Percentiles rank a stretch among this genome's conserved stretches.
Evolutionary conservation across 1,284 basidiomycete genomes (phyloP).

Genomic region (Ganoderma meredithae): DNA sequence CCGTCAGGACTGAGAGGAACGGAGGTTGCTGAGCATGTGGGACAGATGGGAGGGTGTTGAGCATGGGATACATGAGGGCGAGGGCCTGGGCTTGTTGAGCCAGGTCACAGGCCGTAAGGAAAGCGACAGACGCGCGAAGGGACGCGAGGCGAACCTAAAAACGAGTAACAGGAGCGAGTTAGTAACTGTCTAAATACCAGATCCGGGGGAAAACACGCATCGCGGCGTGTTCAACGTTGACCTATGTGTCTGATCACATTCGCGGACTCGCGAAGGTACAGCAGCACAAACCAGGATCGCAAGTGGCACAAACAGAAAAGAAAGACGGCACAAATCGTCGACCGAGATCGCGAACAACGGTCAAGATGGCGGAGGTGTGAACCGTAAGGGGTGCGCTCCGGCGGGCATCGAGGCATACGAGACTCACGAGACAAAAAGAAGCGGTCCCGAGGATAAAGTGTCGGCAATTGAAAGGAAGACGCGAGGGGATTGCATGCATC

Average conservation of each 20-base stretch:
- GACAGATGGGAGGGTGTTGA: constrained; percentile 66
- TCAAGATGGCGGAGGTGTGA: no score
- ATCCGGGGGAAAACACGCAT: neutral
- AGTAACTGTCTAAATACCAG: neutral
- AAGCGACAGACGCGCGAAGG: constrained; percentile 68
- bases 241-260: neutral
- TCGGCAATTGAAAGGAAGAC: constrained; percentile 4
- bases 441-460: neutral
- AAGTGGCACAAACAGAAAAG: no score
- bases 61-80: constrained; percentile 68
- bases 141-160: constrained; percentile 64
- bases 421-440: neutral
- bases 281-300: no score
- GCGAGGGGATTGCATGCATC: constrained; percentile 5
- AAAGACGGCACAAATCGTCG: no score
- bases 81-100: constrained; percentile 64
- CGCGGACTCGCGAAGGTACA: neutral
- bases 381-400: no score
- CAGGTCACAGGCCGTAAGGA: constrained; percentile 62
- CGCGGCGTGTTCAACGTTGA: neutral
- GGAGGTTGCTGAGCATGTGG: constrained; percentile 62
- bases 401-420: no score
- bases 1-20: constrained; percentile 74
- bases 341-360: no score
- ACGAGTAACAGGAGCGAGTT: neutral